A percentile compares a stretch with the other conserved stretches of the same genome.
Evolutionary conservation across 192 early-diverging fungal species (phyloP).

Genomic region (Podila minutissima): DNA sequence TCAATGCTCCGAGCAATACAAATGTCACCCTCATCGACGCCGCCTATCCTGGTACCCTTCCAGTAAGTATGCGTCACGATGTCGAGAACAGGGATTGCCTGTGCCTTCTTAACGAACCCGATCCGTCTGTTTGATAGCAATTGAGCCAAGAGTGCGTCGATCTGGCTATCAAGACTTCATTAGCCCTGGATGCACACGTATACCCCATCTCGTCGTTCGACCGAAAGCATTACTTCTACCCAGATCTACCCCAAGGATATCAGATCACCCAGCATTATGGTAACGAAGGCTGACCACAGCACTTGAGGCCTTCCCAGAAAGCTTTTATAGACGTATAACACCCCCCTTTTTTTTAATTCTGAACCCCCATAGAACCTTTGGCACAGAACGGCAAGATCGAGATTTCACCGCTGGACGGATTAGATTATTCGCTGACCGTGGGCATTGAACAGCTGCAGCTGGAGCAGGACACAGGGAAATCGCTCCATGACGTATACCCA

Average conservation of each 20-base stretch:
- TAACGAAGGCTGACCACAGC: constrained; percentile 2
- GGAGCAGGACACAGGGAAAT: constrained; percentile 95
- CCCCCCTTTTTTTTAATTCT: background rate
- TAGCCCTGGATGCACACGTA: constrained; percentile 75
- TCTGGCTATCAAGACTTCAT: constrained; percentile 76
- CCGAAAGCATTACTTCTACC: constrained; percentile 97
- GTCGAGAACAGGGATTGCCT: background rate
- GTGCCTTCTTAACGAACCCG: background rate
- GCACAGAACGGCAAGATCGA: constrained; percentile 74
- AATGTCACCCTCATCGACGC: constrained; percentile 81
- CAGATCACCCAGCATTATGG: constrained; percentile 93
- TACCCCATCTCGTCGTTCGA: constrained; percentile 81
- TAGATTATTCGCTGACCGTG: constrained; percentile 59
- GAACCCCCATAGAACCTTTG: constrained; percentile 68
- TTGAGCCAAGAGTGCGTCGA: constrained; percentile 80
- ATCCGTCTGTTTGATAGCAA: constrained; percentile 33
- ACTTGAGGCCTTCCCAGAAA: background rate
- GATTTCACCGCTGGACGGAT: constrained; percentile 67
- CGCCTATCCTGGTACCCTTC: constrained; percentile 88
- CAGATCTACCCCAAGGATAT: constrained; percentile 91
- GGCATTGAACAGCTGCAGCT: constrained; percentile 89
- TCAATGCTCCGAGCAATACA: constrained; percentile 75
- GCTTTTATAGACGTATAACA: background rate
- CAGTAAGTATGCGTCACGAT: constrained; percentile 57
- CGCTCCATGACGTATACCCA: constrained; percentile 67